Conservation (phyloP, 2,329 filamentous ascomycete genomes). For the Pseudogymnoascus sp. region DNA sequence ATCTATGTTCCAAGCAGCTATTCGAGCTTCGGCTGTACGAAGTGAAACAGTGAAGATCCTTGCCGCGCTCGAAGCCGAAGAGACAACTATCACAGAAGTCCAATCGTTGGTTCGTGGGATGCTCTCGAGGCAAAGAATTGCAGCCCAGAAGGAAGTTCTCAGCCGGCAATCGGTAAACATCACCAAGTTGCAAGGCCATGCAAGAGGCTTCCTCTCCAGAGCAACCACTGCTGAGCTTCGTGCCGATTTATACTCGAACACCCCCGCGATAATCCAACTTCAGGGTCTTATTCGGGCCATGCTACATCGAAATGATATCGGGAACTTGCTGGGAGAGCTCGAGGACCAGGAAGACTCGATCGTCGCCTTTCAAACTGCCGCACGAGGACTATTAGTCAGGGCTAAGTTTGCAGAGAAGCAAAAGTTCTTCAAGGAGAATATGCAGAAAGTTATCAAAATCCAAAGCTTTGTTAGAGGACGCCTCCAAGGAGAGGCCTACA, state of each 20-base stretch:
- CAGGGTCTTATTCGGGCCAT: conserved; percentile 76
- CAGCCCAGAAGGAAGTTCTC: conserved; percentile 48
- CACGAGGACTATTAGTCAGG: conserved; percentile 68
- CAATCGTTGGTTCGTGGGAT: conserved; percentile 58
- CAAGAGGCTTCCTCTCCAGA: conserved; percentile 60
- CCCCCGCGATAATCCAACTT: conserved; percentile 59
- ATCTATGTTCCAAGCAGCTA: conserved; percentile 30
- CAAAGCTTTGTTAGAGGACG: conserved; percentile 94
- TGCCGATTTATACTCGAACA: conserved; percentile 62
- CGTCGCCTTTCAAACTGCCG: conserved; percentile 65
- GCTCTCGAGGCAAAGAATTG: conserved; percentile 48
- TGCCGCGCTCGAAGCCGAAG: conserved; percentile 42
- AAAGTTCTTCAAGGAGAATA: conserved; percentile 87
- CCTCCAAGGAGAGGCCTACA: conserved; percentile 96
- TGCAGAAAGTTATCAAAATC: conserved; percentile 98
- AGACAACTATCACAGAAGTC: conserved; percentile 43
- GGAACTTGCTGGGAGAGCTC: conserved; percentile 66
- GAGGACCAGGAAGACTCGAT: conserved; percentile 78
- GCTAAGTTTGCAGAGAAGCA: conserved; percentile 76
- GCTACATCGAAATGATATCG: conserved; percentile 68
- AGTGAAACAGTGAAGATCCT: conserved; percentile 44
- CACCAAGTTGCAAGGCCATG: conserved; percentile 58
- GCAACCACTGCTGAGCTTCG: conserved; percentile 57
- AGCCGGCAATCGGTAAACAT: conserved; percentile 52
- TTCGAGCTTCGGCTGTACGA: conserved; percentile 50